Percentiles rank a stretch among this genome's conserved stretches.
Evolutionary conservation across 2,329 filamentous ascomycete genomes (phyloP).

Genomic region (Botrytis porri): DNA sequence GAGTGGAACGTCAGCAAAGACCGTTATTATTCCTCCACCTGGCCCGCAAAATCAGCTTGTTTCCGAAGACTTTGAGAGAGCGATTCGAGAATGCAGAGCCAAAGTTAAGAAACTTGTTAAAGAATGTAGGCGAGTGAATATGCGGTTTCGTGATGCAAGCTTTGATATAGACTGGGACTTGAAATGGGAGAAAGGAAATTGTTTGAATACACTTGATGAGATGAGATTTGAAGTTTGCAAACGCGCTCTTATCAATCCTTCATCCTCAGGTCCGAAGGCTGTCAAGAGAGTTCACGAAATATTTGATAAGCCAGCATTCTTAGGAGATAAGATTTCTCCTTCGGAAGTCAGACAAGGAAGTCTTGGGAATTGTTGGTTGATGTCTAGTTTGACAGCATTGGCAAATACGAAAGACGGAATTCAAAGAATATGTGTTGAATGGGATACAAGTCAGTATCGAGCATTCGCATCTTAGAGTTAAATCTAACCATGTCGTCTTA

Average conservation of each 20-base stretch:
- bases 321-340: slow-evolving; percentile 71
- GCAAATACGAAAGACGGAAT: slow-evolving; percentile 70
- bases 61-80: slow-evolving; percentile 65
- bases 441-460: slow-evolving; percentile 50
- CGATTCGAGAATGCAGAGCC: slow-evolving; percentile 63
- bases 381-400: slow-evolving; percentile 74
- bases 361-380: slow-evolving; percentile 82
- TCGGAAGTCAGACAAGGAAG: slow-evolving; percentile 77
- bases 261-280: slow-evolving; percentile 60
- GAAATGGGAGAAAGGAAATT: slow-evolving; percentile 38
- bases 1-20: slow-evolving; percentile 17
- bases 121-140: slow-evolving; percentile 72
- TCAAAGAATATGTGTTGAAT: slow-evolving; percentile 70
- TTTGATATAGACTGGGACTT: slow-evolving; percentile 69
- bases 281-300: slow-evolving; percentile 76
- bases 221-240: slow-evolving; percentile 51
- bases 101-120: slow-evolving; percentile 60
- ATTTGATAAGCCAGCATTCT: slow-evolving; percentile 75
- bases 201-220: slow-evolving; percentile 33
- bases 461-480: not conserved
- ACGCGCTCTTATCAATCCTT: slow-evolving; percentile 46
- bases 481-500: slow-evolving; percentile 19
- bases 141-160: slow-evolving; percentile 78
- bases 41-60: slow-evolving; percentile 59
- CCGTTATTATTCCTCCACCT: slow-evolving; percentile 30